Conservation (phyloP, 2,329 filamentous ascomycete genomes). For the Paramyrothecium roridum region DNA sequence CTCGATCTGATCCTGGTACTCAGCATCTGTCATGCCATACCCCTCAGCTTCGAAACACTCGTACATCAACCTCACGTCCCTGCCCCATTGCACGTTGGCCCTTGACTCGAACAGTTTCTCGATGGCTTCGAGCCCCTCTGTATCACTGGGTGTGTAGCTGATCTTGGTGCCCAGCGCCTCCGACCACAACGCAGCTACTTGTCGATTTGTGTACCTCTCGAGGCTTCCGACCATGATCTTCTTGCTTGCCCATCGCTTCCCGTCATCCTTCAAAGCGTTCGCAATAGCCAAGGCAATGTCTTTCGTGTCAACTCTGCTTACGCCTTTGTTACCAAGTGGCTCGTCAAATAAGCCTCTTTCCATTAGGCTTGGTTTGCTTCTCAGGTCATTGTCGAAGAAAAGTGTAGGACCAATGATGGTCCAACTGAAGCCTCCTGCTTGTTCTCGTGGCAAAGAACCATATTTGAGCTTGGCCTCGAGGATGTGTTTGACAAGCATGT, state of each 20-base stretch:
- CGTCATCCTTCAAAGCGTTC: constrained; percentile 8
- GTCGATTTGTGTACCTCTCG: constrained; percentile 4
- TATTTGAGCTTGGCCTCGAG: constrained; percentile 10
- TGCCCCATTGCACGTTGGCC: not conserved
- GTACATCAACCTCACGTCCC: constrained; percentile 10
- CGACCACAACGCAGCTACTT: constrained; percentile 7
- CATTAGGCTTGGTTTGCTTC: constrained; percentile 7
- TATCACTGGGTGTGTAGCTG: constrained; percentile 1
- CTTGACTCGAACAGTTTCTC: constrained; percentile 2
- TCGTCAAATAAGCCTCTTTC: constrained; percentile 8
- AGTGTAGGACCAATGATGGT: constrained; percentile 10
- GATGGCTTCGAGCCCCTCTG: constrained; percentile 1
- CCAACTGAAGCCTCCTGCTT: constrained; percentile 10
- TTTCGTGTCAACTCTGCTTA: constrained; percentile 8
- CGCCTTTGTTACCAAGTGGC: constrained; percentile 7
- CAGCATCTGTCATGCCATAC: constrained; percentile 6
- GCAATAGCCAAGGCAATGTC: constrained; percentile 8
- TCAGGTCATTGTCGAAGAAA: constrained; percentile 9
- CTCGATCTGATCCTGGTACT: constrained; percentile 7
- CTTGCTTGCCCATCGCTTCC: constrained; percentile 7
- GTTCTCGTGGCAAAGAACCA: not conserved
- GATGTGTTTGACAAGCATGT: constrained; percentile 9
- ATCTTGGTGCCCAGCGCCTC: constrained; percentile 3
- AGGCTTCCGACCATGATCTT: constrained; percentile 11
- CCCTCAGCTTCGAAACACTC: constrained; percentile 6